Conservation (phyloP, 192 early-diverging fungal species). For the Dissophora ornata region DNA sequence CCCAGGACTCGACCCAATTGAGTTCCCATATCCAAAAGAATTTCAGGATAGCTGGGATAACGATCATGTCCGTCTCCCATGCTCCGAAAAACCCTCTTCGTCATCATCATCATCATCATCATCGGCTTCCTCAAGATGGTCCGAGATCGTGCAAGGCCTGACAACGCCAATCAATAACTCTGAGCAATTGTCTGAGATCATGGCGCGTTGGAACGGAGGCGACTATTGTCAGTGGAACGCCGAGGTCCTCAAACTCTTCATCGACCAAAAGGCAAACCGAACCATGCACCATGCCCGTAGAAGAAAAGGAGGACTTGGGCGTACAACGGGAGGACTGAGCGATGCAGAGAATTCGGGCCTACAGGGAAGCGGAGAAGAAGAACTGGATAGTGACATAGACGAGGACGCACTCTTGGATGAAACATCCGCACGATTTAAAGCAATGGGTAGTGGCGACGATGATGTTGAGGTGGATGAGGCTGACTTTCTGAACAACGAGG, state of each 20-base stretch:
- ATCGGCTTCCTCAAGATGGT: constrained; percentile 1
- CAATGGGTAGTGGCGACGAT: background rate
- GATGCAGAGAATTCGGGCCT: too few species aligned
- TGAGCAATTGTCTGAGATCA: constrained; percentile 14
- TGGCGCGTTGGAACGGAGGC: constrained; percentile 26
- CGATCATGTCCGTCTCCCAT: constrained; percentile 38
- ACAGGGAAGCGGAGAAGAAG: too few species aligned
- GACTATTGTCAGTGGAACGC: constrained; percentile 5
- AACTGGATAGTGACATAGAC: background rate
- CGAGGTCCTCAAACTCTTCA: constrained; percentile 23
- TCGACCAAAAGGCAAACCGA: constrained; percentile 19
- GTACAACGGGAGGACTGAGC: background rate
- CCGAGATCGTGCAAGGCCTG: constrained; percentile 33
- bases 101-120: background rate
- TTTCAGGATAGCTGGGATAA: constrained; percentile 44
- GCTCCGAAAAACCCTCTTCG: constrained; percentile 2
- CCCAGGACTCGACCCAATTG: constrained; percentile 9
- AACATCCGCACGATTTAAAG: too few species aligned
- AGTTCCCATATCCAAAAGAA: constrained; percentile 20
- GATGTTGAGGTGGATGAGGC: background rate
- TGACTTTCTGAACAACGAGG: constrained; percentile 24
- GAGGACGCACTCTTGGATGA: background rate
- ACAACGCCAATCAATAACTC: constrained; percentile 25
- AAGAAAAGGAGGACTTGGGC: background rate
- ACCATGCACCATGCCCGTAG: too few species aligned